Conservation (phyloP, 2,329 filamentous ascomycete species). For the Alternaria alternata region DNA sequence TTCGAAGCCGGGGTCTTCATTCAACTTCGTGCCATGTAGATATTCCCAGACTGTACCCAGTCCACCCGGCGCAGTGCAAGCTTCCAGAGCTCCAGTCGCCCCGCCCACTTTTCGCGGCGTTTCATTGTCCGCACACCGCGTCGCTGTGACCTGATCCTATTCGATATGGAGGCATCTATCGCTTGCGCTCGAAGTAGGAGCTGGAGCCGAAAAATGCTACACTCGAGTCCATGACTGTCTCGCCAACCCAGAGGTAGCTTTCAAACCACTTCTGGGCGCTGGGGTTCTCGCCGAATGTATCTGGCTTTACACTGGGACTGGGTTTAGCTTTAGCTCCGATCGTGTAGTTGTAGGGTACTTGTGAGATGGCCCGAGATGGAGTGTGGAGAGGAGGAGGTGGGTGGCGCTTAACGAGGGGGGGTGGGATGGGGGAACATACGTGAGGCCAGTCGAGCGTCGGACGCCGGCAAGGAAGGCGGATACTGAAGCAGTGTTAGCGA, state of each 20-base stretch:
- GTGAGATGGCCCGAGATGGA: conserved; percentile 1
- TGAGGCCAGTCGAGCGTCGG: conserved; percentile 95
- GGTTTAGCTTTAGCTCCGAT: conserved; percentile 33
- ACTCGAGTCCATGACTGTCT: conserved; percentile 98
- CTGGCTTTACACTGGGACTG: conserved; percentile 84
- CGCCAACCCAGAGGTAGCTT: conserved; percentile 91
- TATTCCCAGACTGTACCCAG: not conserved
- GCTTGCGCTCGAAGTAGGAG: conserved; percentile 88
- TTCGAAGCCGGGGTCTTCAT: not conserved
- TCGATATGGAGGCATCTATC: conserved; percentile 48
- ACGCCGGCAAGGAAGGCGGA: conserved; percentile 96
- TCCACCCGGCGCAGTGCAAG: not conserved
- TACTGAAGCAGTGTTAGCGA: conserved; percentile 62
- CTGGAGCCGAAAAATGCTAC: conserved; percentile 89
- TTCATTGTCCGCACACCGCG: not conserved
- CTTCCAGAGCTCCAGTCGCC: not conserved
- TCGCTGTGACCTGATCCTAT: not conserved
- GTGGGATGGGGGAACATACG: conserved; percentile 68
- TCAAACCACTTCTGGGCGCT: conserved; percentile 88
- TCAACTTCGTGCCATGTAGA: not conserved
- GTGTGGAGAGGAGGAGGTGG: not conserved
- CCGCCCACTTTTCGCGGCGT: not conserved
- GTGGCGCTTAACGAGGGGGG: not conserved
- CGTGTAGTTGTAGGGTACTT: conserved; percentile 7
- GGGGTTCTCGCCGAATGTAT: conserved; percentile 83